Conservation (phyloP, 305 asterid species). For the Coffea humblotiana region DNA sequence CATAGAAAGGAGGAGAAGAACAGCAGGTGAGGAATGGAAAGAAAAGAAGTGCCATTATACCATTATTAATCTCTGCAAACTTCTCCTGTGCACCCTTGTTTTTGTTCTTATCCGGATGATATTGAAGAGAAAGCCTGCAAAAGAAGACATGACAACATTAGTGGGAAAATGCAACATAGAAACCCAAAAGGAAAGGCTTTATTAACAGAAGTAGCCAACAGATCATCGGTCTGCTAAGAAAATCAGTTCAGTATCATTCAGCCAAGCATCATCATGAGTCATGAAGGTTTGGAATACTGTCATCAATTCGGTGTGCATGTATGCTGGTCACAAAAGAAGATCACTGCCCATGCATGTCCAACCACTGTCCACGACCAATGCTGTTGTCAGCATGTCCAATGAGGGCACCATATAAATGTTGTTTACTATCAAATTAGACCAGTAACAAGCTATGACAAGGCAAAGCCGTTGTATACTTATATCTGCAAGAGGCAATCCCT, state of each 20-base stretch:
- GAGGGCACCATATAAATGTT: neutral
- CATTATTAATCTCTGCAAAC: slow-evolving; percentile 92
- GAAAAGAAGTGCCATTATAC: slow-evolving; percentile 31
- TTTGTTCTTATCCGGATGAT: slow-evolving; percentile 98
- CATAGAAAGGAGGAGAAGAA: neutral
- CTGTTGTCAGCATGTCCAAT: neutral
- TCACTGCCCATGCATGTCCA: too few species aligned
- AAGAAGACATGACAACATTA: neutral
- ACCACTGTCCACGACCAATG: neutral
- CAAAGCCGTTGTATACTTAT: neutral
- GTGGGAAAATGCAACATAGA: neutral
- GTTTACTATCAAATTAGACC: neutral
- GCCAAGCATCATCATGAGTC: neutral
- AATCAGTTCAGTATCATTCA: neutral
- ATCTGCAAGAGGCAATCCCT: neutral
- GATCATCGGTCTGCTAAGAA: neutral
- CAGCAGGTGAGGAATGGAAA: neutral
- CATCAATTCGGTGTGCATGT: neutral
- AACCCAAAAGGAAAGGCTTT: neutral
- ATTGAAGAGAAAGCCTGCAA: slow-evolving; percentile 80
- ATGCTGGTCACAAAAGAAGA: too few species aligned
- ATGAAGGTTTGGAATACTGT: neutral
- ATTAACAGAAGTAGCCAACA: neutral
- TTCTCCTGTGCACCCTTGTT: slow-evolving; percentile 87
- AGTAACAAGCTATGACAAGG: neutral